Evolutionary conservation across 1,139 yeast genomes (phyloP), one percentile per base, ranked within the genome.

Genomic region (Saccharomycopsis hybrid): DNA sequence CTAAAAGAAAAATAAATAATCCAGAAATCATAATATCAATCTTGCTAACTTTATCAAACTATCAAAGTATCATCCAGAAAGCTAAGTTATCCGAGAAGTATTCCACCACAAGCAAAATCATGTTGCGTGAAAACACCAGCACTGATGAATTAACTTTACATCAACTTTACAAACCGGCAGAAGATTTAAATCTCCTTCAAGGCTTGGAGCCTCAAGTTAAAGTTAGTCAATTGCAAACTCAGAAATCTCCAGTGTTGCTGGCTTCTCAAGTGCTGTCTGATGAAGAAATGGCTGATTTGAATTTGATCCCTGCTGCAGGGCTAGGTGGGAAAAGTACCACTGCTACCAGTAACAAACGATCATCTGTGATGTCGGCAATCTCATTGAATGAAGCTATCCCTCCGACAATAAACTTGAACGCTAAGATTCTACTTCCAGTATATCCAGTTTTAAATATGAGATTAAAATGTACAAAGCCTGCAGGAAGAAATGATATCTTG

Each of bases 401-500:
- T 4, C 25, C 49, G 25, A 50, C 53, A 3, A 39, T 50, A 36
- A 55, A 50, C 32, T 50, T 62, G 38, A 54, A 47, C 30, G 58
- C 63, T n/a, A 51, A 55, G 25, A 43, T 59, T 11, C 53, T 56
- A 3, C 53, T 77, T 3, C 73, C 77, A 1, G 74, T 77, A 1
- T 68, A 70, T 29, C 74, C 81, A 1, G 70, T 79, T 0, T 64
- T 78, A 46, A 77, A 78, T 41, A 72, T 84, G 56, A 70, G 78
- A 53, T 66, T 84, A 40, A 73, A 81, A 56, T 74, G 82, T 50
- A 70, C 80, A 31, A 73, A 76, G 62, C 72, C 85, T 1, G 80
- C 78, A 1, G 81, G 82, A 4, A 70, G 79, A 48, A 72, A 74
- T 55, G 74, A 74, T 51, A 64, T 73, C 27, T 60, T 80, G 3